Conservation (phyloP, 495 filamentous ascomycete genomes). For the Daldinia childiae region DNA sequence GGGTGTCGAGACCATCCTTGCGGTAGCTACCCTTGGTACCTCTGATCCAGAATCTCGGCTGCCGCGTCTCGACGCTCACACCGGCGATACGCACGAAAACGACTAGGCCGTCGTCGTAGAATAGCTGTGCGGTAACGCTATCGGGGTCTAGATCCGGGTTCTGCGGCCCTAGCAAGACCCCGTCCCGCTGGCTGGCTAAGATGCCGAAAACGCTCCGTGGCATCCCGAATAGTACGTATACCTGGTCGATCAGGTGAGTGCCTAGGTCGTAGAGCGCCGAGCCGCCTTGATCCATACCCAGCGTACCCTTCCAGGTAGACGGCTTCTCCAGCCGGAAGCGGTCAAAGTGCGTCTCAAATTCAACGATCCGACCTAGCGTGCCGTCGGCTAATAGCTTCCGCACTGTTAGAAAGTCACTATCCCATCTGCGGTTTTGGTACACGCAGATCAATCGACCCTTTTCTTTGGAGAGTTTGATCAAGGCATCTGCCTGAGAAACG, state of each 20-base stretch:
- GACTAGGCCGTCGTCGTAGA: slow-evolving; percentile 67
- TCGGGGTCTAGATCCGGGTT: slow-evolving; percentile 71
- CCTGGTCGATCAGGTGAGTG: slow-evolving; percentile 85
- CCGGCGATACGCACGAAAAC: slow-evolving; percentile 75
- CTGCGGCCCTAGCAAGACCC: slow-evolving; percentile 47
- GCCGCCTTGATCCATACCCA: slow-evolving; percentile 69
- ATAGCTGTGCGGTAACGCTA: slow-evolving; percentile 72
- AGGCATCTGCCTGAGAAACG: slow-evolving; percentile 72
- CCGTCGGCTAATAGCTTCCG: slow-evolving; percentile 65
- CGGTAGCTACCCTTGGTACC: slow-evolving; percentile 83
- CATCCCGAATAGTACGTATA: slow-evolving; percentile 78
- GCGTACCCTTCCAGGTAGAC: slow-evolving; percentile 73
- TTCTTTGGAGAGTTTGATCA: slow-evolving; percentile 71
- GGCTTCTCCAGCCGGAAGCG: slow-evolving; percentile 71
- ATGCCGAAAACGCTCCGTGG: slow-evolving; percentile 75
- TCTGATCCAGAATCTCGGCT: slow-evolving; percentile 82
- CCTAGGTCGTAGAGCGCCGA: slow-evolving; percentile 86
- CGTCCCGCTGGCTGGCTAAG: slow-evolving; percentile 71
- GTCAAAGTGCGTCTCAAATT: slow-evolving; percentile 88
- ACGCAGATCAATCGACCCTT: slow-evolving; percentile 73
- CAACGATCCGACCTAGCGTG: slow-evolving; percentile 73
- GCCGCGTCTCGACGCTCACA: slow-evolving; percentile 73
- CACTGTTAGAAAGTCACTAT: slow-evolving; percentile 85
- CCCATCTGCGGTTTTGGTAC: slow-evolving; percentile 89
- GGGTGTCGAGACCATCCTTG: slow-evolving; percentile 80